These are phyloP conservation scores for Dacryopinax primogenitus DNA, from an alignment of 768 basidiomycete species.

Conservation along the genomic window DNA sequence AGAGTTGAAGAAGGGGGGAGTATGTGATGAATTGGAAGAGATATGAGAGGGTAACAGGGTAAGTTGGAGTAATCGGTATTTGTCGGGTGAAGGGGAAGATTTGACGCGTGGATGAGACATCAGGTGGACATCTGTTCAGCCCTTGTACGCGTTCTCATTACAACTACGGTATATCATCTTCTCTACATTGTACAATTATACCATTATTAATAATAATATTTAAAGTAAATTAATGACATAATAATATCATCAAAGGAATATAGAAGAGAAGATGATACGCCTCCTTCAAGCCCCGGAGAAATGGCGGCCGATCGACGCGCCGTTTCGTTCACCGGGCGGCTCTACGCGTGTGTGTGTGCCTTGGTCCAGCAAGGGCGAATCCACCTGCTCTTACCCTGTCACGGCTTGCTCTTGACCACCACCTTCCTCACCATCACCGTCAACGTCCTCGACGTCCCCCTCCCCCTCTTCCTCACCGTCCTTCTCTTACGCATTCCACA, in stretches of 20 bases:
- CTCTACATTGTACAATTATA: neutral
- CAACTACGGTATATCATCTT: neutral
- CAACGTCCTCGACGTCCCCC: neutral
- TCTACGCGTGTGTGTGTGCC: neutral
- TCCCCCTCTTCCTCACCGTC: neutral
- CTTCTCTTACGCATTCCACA: neutral
- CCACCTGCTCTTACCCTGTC: neutral
- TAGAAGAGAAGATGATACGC: neutral
- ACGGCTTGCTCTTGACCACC: neutral
- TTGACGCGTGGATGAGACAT: conserved; percentile 9
- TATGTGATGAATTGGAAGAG: too few species aligned
- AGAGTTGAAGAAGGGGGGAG: too few species aligned
- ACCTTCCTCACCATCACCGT: neutral
- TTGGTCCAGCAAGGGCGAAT: neutral
- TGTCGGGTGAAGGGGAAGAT: conserved; percentile 7
- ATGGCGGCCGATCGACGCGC: neutral
- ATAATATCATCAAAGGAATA: too few species aligned
- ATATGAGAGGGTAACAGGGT: too few species aligned
- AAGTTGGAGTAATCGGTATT: too few species aligned
- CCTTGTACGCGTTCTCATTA: neutral
- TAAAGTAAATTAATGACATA: too few species aligned
- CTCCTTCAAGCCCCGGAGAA: neutral
- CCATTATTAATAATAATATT: too few species aligned
- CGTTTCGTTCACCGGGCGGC: neutral
- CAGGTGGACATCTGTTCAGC: neutral